These are phyloP conservation scores for Reutealis trisperma DNA, from an alignment of 345 rosid species.

Conservation along the genomic window DNA sequence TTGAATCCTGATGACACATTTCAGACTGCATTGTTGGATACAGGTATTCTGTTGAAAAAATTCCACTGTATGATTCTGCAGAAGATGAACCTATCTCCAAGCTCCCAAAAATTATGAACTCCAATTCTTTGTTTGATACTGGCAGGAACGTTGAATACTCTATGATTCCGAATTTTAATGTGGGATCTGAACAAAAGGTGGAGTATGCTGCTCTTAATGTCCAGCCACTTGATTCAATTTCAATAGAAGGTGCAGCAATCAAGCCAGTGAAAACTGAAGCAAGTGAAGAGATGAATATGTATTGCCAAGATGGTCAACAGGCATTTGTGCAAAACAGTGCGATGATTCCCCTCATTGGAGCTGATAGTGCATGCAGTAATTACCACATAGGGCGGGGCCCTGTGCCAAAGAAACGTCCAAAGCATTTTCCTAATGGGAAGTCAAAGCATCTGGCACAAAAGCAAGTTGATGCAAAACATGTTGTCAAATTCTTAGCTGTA, in stretches of 20 bases:
- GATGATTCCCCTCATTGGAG: conserved; percentile 53
- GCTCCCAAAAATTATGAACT: conserved; percentile 44
- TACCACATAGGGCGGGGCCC: conserved; percentile 44
- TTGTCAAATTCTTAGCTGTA: conserved; percentile 53
- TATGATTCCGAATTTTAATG: conserved; percentile 18
- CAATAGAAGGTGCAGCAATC: conserved; percentile 41
- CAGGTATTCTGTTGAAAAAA: conserved; percentile 90
- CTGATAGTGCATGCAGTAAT: conserved; percentile 48
- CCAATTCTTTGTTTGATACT: conserved; percentile 28
- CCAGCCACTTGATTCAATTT: conserved; percentile 41
- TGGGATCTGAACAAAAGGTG: conserved; percentile 35
- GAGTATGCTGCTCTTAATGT: conserved; percentile 44
- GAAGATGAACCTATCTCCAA: conserved; percentile 84
- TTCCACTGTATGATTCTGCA: conserved; percentile 90
- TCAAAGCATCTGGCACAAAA: conserved; percentile 47
- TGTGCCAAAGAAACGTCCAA: conserved; percentile 56
- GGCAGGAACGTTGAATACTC: conserved; percentile 33
- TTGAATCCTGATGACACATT: neutral
- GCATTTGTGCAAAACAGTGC: conserved; percentile 52
- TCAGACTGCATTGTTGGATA: conserved; percentile 20
- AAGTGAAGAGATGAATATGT: conserved; percentile 42
- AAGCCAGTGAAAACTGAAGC: conserved; percentile 48
- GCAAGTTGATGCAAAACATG: conserved; percentile 58
- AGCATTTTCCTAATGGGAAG: conserved; percentile 51
- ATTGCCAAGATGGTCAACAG: conserved; percentile 46